These are phyloP conservation scores for Taphrina deformans DNA, from an alignment of 1,139 yeast species.

Conservation along the genomic window DNA sequence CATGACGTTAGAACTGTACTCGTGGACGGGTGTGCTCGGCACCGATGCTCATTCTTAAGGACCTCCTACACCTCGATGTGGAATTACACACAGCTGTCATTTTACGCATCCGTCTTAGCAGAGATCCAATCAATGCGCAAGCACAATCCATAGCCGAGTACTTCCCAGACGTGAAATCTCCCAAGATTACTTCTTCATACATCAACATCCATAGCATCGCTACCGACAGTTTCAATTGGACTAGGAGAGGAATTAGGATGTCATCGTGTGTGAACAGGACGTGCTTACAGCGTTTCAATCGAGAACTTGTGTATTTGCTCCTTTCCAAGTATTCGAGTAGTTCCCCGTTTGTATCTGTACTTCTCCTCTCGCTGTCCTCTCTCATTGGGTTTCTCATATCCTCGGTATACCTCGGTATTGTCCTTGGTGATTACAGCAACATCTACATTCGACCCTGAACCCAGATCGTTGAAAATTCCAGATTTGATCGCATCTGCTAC, in stretches of 20 bases:
- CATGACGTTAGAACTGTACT: too few species aligned
- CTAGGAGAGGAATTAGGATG: conserved; percentile 11
- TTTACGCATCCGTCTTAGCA: too few species aligned
- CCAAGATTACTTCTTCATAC: conserved; percentile 45
- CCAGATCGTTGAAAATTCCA: conserved; percentile 98
- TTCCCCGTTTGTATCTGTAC: conserved; percentile 85
- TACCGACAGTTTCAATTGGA: conserved; percentile 43
- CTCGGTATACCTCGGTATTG: conserved; percentile 71
- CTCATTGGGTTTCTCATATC: conserved; percentile 85
- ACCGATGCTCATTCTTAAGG: too few species aligned
- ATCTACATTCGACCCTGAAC: conserved; percentile 97
- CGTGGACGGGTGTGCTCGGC: too few species aligned
- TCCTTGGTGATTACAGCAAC: conserved; percentile 94
- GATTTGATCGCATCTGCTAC: conserved; percentile 94
- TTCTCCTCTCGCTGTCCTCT: conserved; percentile 77
- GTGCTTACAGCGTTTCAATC: conserved; percentile 64
- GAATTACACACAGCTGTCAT: too few species aligned
- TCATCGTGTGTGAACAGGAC: conserved; percentile 40
- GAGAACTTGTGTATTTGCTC: conserved; percentile 62
- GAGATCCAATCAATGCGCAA: too few species aligned
- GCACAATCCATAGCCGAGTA: too few species aligned
- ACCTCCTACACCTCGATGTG: too few species aligned
- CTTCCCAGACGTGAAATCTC: too few species aligned
- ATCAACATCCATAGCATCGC: conserved; percentile 72
- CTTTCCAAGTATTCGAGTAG: conserved; percentile 72